phyloP scores from a whole-genome alignment of 306 rosid species.

The Acacia crassicarpa region DNA sequence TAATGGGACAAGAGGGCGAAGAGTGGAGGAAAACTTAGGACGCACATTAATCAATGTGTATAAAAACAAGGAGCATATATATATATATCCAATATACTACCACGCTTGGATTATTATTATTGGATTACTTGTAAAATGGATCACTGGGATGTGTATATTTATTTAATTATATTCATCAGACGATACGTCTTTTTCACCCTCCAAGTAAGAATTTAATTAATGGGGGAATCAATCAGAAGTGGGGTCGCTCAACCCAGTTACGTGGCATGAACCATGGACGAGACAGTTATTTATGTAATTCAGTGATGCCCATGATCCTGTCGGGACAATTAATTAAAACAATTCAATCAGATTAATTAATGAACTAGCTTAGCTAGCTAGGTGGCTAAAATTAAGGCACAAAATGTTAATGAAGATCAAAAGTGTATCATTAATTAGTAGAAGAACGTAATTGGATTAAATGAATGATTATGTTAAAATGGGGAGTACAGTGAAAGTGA shows the following conservation, averaged over 20 bases:
- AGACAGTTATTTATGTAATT: conserved; percentile 24
- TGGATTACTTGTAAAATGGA: conserved; percentile 49
- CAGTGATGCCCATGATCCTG: conserved; percentile 27
- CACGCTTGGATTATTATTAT: too few relatives aligned
- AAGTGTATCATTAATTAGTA: background rate
- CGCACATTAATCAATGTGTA: background rate
- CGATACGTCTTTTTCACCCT: conserved; percentile 42
- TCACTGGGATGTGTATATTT: conserved; percentile 3
- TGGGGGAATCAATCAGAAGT: background rate
- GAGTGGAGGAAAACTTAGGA: background rate
- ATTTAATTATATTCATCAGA: background rate
- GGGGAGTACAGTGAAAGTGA: conserved; percentile 15
- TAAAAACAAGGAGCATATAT: background rate
- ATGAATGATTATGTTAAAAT: background rate
- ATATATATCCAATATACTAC: background rate
- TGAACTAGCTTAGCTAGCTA: background rate
- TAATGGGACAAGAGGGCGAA: background rate
- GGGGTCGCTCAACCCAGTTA: conserved; percentile 28
- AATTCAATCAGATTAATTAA: background rate
- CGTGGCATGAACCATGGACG: conserved; percentile 39
- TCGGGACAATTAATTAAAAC: conserved; percentile 21
- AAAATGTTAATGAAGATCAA: background rate
- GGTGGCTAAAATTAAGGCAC: background rate
- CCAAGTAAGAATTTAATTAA: conserved; percentile 25
- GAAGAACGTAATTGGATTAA: background rate